These are phyloP conservation scores for Pisolithus sp. DNA, from an alignment of 768 basidiomycete genomes.

Conservation along the genomic window DNA sequence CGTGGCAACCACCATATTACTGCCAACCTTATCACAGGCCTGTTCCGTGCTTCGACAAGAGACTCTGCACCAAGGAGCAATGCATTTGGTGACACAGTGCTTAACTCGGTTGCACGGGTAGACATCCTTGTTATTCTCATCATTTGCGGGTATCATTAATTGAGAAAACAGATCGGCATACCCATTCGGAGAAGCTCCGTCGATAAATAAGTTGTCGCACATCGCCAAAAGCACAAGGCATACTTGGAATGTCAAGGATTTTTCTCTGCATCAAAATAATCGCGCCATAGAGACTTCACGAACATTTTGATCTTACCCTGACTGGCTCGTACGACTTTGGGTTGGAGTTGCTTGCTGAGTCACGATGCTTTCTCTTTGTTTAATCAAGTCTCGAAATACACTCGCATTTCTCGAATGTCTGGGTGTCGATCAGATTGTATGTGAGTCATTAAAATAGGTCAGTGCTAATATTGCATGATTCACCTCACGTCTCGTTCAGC, in stretches of 20 bases:
- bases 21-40: conserved; percentile 55
- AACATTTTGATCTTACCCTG: too few relatives aligned
- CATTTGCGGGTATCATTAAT: background rate
- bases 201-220: conserved; percentile 40
- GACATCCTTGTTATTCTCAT: conserved; percentile 15
- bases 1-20: conserved; percentile 70
- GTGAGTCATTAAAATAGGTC: too few relatives aligned
- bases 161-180: conserved; percentile 36
- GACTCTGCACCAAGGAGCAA: conserved; percentile 58
- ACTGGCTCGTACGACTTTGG: too few relatives aligned
- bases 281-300: background rate
- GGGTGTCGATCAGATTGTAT: too few relatives aligned
- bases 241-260: conserved; percentile 42
- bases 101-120: conserved; percentile 42
- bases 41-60: conserved; percentile 64
- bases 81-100: conserved; percentile 43
- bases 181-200: conserved; percentile 49
- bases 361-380: too few relatives aligned
- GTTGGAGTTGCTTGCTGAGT: too few relatives aligned
- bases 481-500: too few relatives aligned
- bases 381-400: conserved; percentile 16
- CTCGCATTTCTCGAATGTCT: too few relatives aligned
- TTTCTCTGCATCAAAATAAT: conserved; percentile 16
- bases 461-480: conserved; percentile 21
- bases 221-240: conserved; percentile 40